These are phyloP conservation scores for Botryosphaeria agaves DNA, from an alignment of 2,329 filamentous ascomycete genomes.

Conservation along the genomic window DNA sequence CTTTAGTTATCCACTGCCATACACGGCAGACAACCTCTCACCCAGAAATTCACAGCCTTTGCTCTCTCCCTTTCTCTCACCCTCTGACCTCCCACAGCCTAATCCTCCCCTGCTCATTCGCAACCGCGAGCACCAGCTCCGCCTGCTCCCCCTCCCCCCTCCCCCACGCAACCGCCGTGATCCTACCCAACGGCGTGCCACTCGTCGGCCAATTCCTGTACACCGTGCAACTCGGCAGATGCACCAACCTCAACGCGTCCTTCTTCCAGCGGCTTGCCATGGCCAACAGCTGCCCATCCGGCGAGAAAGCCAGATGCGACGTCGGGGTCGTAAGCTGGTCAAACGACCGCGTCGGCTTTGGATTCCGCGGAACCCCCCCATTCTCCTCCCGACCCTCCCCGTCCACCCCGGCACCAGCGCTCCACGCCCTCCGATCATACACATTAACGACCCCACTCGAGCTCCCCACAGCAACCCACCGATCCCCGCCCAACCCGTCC, in stretches of 20 bases:
- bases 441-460: constrained; percentile 82
- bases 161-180: constrained; percentile 40
- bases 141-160: constrained; percentile 24
- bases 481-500: constrained; percentile 53
- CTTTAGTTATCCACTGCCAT: no score
- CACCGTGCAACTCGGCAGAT: constrained; percentile 81
- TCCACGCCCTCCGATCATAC: constrained; percentile 63
- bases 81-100: constrained; percentile 66
- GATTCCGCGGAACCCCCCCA: constrained; percentile 42
- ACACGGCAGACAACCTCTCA: no score
- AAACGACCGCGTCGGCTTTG: constrained; percentile 54
- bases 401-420: constrained; percentile 6
- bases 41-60: no score
- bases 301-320: constrained; percentile 63
- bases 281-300: constrained; percentile 76
- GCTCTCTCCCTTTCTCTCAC: not conserved
- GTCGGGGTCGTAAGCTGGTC: constrained; percentile 81
- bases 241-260: constrained; percentile 72
- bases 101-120: constrained; percentile 77
- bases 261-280: constrained; percentile 79
- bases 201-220: constrained; percentile 95
- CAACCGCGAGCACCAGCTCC: constrained; percentile 55
- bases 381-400: constrained; percentile 13
- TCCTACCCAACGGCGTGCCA: constrained; percentile 70
- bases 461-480: constrained; percentile 80